Evolutionary conservation across 2,329 filamentous ascomycete genomes (phyloP), one percentile per base, ranked within the genome.

Genomic region (Trichophyton benhamiae): DNA sequence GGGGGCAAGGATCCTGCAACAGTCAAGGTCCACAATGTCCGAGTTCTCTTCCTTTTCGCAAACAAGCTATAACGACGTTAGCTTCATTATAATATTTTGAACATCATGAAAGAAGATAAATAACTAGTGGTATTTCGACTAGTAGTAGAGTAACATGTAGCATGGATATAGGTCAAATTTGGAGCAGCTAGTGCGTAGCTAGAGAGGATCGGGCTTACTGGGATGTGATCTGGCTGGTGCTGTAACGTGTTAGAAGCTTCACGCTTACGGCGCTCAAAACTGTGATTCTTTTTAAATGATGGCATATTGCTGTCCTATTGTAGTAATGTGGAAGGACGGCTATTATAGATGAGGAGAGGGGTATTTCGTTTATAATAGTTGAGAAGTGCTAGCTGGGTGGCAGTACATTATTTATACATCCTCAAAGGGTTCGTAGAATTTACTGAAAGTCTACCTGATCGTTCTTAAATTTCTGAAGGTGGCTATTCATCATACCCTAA

Each of bases 1-100:
- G 13, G 94, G 94, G 30, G 99, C 94, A 57, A 99, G 84, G 74
- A 97, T 99, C 82, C 99, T 99, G 86, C 97, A 99, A 87, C 99
- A 99, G 80, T 99, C 94, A 83, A 99, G 97, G 68, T 92, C 97
- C 64, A 92, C 92, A 71, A 99, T 99, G 75, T 99, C 94, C 65
- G 89, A 95, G 9, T 38, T 38, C 33, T 81, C 96, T 96, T 80
- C 92, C 82, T 97, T 97, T 79, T 97, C 94, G 82, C 94, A 99
- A 76, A 99, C 97, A 66, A 99, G 91, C 91, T 96, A 70, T 68
- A 38, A 63, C 58, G 62, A 52, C 5, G 20, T 55, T 17, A 30
- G 46, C 13, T 20, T 38, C 17, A 52, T 20, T 8, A 25, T 27
- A 1, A 17, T 22, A 5, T 33, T 8, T 20, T 2, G 4, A n/a